phyloP scores from a whole-genome alignment of 2,329 filamentous ascomycete species.

The Xylaria sp. region DNA sequence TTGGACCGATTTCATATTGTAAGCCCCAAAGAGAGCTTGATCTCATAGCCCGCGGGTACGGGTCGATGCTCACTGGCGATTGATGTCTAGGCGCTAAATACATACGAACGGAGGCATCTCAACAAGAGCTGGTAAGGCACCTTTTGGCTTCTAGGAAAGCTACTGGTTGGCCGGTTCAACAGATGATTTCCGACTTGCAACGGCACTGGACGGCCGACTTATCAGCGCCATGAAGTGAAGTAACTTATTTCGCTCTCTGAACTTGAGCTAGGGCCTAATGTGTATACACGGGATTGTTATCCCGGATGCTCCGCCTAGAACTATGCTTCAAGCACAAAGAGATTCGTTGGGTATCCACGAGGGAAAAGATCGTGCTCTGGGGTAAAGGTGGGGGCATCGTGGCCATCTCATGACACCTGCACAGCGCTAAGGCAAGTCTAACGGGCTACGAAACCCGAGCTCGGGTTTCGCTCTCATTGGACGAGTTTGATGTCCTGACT shows the following conservation, averaged over 20 bases:
- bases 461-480: constrained; percentile 38
- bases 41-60: background rate
- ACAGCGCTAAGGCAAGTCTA: constrained; percentile 9
- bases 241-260: background rate
- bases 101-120: constrained; percentile 35
- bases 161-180: constrained; percentile 48
- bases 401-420: constrained; percentile 6
- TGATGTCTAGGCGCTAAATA: constrained; percentile 41
- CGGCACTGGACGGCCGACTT: constrained; percentile 32
- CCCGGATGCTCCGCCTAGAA: background rate
- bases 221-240: background rate
- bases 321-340: background rate
- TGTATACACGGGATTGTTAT: background rate
- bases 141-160: constrained; percentile 43
- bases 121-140: constrained; percentile 42
- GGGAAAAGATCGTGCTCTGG: background rate
- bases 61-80: background rate
- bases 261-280: background rate
- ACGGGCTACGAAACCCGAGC: constrained; percentile 38
- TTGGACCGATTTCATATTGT: constrained; percentile 56
- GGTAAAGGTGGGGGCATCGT: constrained; percentile 10
- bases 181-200: constrained; percentile 42
- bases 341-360: background rate
- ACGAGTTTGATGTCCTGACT: background rate
- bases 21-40: constrained; percentile 25